Evolutionary conservation across 495 filamentous ascomycete genomes (phyloP).

Genomic region (Umbilicaria muhlenbergii): DNA sequence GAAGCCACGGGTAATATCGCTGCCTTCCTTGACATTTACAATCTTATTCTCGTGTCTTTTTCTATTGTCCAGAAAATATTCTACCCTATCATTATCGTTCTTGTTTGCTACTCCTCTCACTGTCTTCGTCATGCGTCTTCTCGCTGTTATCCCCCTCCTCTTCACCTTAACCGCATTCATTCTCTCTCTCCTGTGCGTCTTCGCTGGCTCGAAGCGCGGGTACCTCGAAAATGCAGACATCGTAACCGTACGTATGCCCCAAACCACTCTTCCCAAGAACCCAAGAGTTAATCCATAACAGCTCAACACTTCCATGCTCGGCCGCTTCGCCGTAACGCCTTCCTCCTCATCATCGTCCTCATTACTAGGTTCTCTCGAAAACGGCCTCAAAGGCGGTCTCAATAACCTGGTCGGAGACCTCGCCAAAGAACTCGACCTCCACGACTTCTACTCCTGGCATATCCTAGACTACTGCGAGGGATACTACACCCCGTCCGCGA

Average conservation of each 20-base stretch:
- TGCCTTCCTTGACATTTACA: too few species aligned
- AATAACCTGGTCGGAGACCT: slow-evolving; percentile 26
- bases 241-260: slow-evolving; percentile 37
- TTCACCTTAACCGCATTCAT: slow-evolving; percentile 46
- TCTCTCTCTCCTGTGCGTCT: slow-evolving; percentile 50
- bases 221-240: slow-evolving; percentile 50
- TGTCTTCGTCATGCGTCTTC: slow-evolving; percentile 20
- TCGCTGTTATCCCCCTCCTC: slow-evolving; percentile 26
- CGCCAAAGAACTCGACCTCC: slow-evolving; percentile 36
- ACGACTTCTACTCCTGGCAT: slow-evolving; percentile 63
- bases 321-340: slow-evolving; percentile 28
- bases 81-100: not conserved
- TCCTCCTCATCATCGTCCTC: slow-evolving; percentile 11
- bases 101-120: not conserved
- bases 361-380: slow-evolving; percentile 11
- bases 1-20: too few species aligned
- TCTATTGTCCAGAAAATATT: not conserved
- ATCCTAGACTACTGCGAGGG: slow-evolving; percentile 57
- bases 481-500: slow-evolving; percentile 31
- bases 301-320: slow-evolving; percentile 51
- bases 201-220: slow-evolving; percentile 46
- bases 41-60: too few species aligned
- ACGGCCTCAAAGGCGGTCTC: slow-evolving; percentile 13
- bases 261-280: not conserved
- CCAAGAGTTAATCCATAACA: slow-evolving; percentile 13